Evolutionary conservation across 1,284 basidiomycete genomes (phyloP), one percentile per base, ranked within the genome.

Genomic region (Fomitopsis pinicola): DNA sequence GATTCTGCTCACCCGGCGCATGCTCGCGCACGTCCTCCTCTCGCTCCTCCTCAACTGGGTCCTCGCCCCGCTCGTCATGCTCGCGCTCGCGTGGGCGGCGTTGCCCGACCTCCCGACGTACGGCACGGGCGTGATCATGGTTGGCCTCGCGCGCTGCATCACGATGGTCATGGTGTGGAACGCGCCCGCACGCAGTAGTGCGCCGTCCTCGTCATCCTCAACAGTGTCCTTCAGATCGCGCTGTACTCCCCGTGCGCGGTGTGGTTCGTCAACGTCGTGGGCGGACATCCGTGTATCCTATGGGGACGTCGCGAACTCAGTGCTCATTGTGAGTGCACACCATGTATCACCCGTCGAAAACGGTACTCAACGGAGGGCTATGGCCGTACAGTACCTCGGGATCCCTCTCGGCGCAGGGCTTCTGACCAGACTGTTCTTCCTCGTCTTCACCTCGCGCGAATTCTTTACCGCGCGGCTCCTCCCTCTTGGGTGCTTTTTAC

Each of bases 151-250:
- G 33, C 78, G 86, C 33, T 87, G 83, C 66, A 86, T 90, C 67
- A 89, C 89, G 10, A 93, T 92, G 91, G 91, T 93, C 63, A 83
- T 92, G 78, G 88, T 94, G 35, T 94, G 91, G 94, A 93, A 88
- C 70, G 80, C 85, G 59, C 82, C 95, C n/a, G 91, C 91, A 0
- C 73, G 79, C 26, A 92, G 94, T 91, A 90, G 69, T 94, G 92
- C 69, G 93, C 93, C 26, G 87, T 87, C 58, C 75, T 88, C 6
- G 85, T 88, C 44, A 80, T 86, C 9, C 68, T 86, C 59, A 88
- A 89, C 65, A 83, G 85, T 2, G 64, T 86, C 2, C 77, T 93
- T 33, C 91, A 95, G 75, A 90, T 95, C 52, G 77, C 89, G 7
- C 78, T 95, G 9, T 95, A 88, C 72, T 86, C 90, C 0, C 94